phyloP scores from a whole-genome alignment of 108 stramenopile species.

The Seminavis robusta region DNA sequence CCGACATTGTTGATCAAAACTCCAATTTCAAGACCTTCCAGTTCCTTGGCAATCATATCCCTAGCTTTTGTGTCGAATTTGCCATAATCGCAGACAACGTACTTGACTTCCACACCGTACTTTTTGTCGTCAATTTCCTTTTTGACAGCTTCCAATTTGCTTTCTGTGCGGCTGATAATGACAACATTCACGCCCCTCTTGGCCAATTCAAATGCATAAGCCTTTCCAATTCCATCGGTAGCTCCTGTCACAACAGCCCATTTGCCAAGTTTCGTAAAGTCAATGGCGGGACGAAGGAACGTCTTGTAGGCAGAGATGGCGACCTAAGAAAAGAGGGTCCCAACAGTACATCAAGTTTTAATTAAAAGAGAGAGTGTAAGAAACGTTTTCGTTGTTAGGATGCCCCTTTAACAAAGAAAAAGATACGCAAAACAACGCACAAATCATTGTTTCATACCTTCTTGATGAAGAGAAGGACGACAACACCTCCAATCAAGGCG shows the following conservation, averaged over 20 bases:
- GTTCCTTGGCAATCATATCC: slow-evolving; percentile 54
- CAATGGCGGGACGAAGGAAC: slow-evolving; percentile 87
- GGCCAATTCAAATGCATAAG: slow-evolving; percentile 91
- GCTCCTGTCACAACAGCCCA: slow-evolving; percentile 99
- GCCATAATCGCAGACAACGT: slow-evolving; percentile 92
- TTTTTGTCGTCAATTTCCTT: slow-evolving; percentile 84
- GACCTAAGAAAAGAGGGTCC: no score
- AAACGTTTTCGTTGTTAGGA: no score
- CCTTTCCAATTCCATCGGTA: slow-evolving; percentile 99
- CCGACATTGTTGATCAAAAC: slow-evolving; percentile 99
- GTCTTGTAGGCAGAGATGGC: slow-evolving; percentile 76
- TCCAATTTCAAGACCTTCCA: slow-evolving; percentile 85
- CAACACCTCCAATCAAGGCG: no score
- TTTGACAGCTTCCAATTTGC: slow-evolving; percentile 88
- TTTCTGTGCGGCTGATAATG: slow-evolving; percentile 94
- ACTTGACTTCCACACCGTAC: slow-evolving; percentile 75
- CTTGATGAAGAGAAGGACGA: no score
- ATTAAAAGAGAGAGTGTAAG: no score
- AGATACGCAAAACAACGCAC: no score
- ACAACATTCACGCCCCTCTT: slow-evolving; percentile 93
- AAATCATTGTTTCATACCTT: no score
- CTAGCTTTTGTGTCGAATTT: slow-evolving; percentile 89
- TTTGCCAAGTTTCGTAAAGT: slow-evolving; percentile 91
- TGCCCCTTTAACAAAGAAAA: no score
- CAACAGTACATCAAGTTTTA: no score